phyloP scores from a whole-genome alignment of 441 rosid genomes.

The Viola pubescens region DNA sequence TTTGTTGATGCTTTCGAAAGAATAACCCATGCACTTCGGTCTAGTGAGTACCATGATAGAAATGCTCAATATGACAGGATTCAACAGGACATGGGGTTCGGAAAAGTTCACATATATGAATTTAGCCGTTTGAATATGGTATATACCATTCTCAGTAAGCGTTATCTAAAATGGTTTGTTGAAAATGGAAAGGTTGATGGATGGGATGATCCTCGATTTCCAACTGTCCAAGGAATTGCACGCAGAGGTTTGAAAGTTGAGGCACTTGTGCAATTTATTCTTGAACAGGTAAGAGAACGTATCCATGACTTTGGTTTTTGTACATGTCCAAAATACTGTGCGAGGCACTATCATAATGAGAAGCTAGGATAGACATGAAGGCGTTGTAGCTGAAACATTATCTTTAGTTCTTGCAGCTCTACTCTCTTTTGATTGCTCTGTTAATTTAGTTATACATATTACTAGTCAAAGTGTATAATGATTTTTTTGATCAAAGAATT shows the following conservation, averaged over 20 bases:
- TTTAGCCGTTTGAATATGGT: slow-evolving; percentile 80
- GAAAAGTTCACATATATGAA: slow-evolving; percentile 64
- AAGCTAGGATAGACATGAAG: too few relatives aligned
- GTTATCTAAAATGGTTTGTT: slow-evolving; percentile 91
- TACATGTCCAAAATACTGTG: too few relatives aligned
- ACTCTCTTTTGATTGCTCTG: too few relatives aligned
- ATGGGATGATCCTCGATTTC: slow-evolving; percentile 98
- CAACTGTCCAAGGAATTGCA: slow-evolving; percentile 96
- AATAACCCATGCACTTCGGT: slow-evolving; percentile 71
- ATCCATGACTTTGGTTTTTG: too few relatives aligned
- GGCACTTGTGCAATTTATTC: slow-evolving; percentile 82
- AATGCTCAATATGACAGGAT: slow-evolving; percentile 83
- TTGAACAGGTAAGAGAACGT: slow-evolving; percentile 57
- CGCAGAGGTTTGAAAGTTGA: slow-evolving; percentile 84
- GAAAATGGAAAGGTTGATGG: slow-evolving; percentile 81
- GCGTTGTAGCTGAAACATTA: too few relatives aligned
- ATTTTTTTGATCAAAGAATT: not conserved
- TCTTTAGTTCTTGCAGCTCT: too few relatives aligned
- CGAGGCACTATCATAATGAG: too few relatives aligned
- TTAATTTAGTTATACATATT: too few relatives aligned
- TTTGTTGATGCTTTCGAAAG: slow-evolving; percentile 81
- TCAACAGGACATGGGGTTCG: slow-evolving; percentile 64
- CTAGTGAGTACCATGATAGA: slow-evolving; percentile 78
- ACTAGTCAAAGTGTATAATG: not conserved
- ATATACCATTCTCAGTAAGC: slow-evolving; percentile 76